phyloP scores from a whole-genome alignment of 2,329 filamentous ascomycete genomes.

The Aspergillus bombycis region DNA sequence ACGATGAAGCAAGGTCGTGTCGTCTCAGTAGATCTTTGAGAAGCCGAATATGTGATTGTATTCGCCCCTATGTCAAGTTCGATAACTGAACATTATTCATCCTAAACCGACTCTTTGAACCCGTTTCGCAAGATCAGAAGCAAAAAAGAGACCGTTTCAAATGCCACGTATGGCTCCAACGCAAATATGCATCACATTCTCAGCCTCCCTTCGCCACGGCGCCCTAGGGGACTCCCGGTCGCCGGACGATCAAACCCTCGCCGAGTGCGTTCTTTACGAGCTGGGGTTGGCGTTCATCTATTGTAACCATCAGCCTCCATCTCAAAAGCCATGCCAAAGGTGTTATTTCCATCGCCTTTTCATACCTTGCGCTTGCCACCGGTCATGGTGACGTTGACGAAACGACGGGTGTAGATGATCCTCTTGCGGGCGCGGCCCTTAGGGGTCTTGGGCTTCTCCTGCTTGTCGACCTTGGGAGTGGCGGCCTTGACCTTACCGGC shows the following conservation, averaged over 20 bases:
- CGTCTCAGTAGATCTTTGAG: slow-evolving; percentile 3
- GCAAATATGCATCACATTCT: slow-evolving; percentile 11
- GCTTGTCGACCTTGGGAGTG: slow-evolving; percentile 29
- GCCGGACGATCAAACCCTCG: slow-evolving; percentile 6
- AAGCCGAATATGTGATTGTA: slow-evolving; percentile 13
- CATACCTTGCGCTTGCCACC: slow-evolving; percentile 97
- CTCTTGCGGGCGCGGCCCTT: slow-evolving; percentile 99
- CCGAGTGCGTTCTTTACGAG: slow-evolving; percentile 53
- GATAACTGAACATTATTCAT: slow-evolving; percentile 12
- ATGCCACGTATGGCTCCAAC: slow-evolving; percentile 6
- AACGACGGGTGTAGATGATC: slow-evolving; percentile 92
- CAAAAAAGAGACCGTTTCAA: slow-evolving; percentile 9
- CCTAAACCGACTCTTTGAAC: slow-evolving; percentile 7
- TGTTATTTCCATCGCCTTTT: background rate
- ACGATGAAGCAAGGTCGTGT: background rate
- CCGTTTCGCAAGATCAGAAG: slow-evolving; percentile 3
- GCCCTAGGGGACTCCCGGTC: slow-evolving; percentile 5
- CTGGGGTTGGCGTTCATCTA: slow-evolving; percentile 89
- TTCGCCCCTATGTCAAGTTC: slow-evolving; percentile 12
- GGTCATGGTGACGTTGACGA: slow-evolving; percentile 96
- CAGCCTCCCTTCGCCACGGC: slow-evolving; percentile 7
- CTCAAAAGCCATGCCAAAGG: background rate
- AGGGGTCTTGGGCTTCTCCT: slow-evolving; percentile 92
- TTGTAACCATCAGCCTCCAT: background rate
- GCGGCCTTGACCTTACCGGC: slow-evolving; percentile 31